Evolutionary conservation across 441 rosid species (phyloP).

Genomic region (Adansonia rubrostipa): DNA sequence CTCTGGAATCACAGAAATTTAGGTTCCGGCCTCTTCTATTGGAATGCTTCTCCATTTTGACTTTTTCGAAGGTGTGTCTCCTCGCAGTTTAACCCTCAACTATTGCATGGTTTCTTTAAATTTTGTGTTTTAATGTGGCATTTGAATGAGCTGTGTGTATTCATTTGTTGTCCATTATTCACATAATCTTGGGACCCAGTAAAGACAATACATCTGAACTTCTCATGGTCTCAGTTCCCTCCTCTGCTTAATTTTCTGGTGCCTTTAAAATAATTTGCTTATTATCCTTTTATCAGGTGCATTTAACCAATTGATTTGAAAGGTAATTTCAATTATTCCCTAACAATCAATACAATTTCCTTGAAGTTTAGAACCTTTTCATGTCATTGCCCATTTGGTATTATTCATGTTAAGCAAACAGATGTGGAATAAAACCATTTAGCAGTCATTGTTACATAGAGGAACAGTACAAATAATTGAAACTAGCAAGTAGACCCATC

Average conservation of each 20-base stretch:
- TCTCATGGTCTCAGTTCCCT: conserved; percentile 2
- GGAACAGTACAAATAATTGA: not conserved
- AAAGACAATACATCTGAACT: not conserved
- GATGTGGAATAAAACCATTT: not conserved
- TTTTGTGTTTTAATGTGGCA: not conserved
- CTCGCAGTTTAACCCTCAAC: conserved; percentile 22
- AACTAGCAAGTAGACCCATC: not conserved
- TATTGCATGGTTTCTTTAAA: conserved; percentile 10
- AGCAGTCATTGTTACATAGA: not conserved
- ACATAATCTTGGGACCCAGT: not conserved
- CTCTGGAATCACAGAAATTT: conserved; percentile 67
- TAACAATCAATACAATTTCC: conserved; percentile 1
- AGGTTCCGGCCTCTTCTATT: conserved; percentile 79
- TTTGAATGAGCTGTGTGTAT: not conserved
- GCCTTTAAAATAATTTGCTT: not conserved
- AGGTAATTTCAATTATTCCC: conserved; percentile 17
- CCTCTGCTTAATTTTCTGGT: not conserved
- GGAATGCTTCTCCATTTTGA: conserved; percentile 67
- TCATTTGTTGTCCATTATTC: conserved; percentile 1
- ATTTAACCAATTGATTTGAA: not conserved
- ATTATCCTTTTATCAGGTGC: not conserved
- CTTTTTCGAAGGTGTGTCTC: conserved; percentile 59
- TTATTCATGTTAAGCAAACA: conserved; percentile 6
- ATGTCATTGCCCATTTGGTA: not conserved
- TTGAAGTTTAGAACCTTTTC: not conserved